A percentile compares a stretch with the other conserved stretches of the same genome.
Evolutionary conservation across 371 early-diverging fungal species (phyloP).

Genomic region (Mortierella sp.): DNA sequence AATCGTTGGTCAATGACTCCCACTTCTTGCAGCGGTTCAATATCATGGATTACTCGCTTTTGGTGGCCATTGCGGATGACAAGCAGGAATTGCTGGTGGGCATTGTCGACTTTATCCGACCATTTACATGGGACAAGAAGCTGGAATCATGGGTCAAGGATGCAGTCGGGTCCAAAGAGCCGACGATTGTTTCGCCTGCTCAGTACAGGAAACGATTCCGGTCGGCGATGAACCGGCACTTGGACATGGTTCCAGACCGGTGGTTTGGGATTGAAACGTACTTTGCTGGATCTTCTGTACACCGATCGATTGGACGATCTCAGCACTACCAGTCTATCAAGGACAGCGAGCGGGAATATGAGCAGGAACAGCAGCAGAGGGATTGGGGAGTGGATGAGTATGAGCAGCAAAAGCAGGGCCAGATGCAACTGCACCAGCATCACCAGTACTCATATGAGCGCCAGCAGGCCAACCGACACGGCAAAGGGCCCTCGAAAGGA

Average conservation of each 20-base stretch:
- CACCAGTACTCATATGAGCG: not conserved
- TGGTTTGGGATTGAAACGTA: constrained; percentile 50
- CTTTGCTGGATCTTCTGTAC: constrained; percentile 23
- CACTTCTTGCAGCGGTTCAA: constrained; percentile 87
- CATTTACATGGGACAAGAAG: constrained; percentile 97
- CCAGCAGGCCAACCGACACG: not conserved
- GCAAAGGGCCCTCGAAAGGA: not conserved
- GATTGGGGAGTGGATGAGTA: constrained; percentile 6
- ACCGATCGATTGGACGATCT: constrained; percentile 42
- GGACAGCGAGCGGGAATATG: constrained; percentile 17
- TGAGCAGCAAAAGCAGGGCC: constrained; percentile 20
- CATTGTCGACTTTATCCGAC: constrained; percentile 96
- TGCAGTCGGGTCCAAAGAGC: constrained; percentile 88
- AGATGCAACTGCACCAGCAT: constrained; percentile 35
- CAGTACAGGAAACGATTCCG: constrained; percentile 94
- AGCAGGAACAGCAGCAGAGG: constrained; percentile 17
- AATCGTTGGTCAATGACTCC: constrained; percentile 91
- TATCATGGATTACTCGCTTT: constrained; percentile 95
- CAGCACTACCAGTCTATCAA: constrained; percentile 23
- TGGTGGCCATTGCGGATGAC: constrained; percentile 89
- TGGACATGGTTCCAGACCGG: constrained; percentile 57
- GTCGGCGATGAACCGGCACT: constrained; percentile 79
- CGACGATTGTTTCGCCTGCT: constrained; percentile 95
- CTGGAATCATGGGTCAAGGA: constrained; percentile 97
- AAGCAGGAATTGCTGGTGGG: constrained; percentile 90